Conservation (phyloP, 2,329 filamentous ascomycete genomes). For the Fusarium transvaalense region DNA sequence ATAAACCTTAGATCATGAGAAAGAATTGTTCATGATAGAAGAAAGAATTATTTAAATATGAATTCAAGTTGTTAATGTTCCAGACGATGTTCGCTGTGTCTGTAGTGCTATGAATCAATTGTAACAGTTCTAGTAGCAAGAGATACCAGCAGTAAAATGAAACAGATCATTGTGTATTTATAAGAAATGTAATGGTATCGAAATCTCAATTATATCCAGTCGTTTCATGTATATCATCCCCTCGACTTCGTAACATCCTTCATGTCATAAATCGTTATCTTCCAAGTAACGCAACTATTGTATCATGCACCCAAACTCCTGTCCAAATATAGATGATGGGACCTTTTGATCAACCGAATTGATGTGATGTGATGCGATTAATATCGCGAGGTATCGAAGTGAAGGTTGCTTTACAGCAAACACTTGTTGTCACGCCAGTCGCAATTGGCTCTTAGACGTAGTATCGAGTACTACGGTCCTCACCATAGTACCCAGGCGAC, state of each 20-base stretch:
- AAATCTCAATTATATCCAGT: not conserved
- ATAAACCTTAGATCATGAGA: not conserved
- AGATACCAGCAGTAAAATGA: not conserved
- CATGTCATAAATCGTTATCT: slow-evolving; percentile 29
- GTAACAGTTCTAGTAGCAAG: not conserved
- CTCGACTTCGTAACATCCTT: slow-evolving; percentile 1
- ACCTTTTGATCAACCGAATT: not conserved
- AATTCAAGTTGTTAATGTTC: not conserved
- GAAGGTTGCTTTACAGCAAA: not conserved
- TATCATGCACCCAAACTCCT: not conserved
- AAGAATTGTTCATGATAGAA: no score
- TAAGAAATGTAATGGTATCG: not conserved
- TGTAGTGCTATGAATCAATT: no score
- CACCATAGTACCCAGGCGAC: slow-evolving; percentile 36
- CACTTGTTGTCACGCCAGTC: not conserved
- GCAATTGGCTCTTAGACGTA: slow-evolving; percentile 20
- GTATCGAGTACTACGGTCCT: slow-evolving; percentile 34
- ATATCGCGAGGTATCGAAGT: not conserved
- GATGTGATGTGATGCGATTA: not conserved
- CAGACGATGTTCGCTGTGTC: no score
- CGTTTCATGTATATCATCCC: not conserved
- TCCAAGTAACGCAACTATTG: not conserved
- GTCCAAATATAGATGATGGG: not conserved
- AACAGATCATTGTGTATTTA: not conserved
- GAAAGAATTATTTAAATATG: not conserved